phyloP scores from a whole-genome alignment of 768 basidiomycete species.

The Amanita pallidorosea region DNA sequence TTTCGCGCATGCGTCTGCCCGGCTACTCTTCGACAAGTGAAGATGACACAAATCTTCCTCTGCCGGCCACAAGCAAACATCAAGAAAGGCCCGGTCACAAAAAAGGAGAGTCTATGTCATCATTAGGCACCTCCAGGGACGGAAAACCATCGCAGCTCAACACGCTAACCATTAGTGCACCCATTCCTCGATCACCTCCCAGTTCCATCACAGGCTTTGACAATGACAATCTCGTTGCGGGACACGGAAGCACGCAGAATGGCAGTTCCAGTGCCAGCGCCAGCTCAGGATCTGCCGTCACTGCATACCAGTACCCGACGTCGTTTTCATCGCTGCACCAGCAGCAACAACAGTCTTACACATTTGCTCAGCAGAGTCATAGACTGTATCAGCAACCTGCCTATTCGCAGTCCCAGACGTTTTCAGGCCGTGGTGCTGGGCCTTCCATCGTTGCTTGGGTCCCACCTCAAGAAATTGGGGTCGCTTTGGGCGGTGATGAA shows the following conservation, averaged over 20 bases:
- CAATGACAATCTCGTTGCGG: background rate
- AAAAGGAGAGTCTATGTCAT: conserved; percentile 15
- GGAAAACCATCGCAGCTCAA: conserved; percentile 9
- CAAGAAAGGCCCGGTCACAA: background rate
- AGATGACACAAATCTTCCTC: background rate
- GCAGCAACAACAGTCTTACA: background rate
- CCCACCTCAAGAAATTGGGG: background rate
- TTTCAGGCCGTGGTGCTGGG: background rate
- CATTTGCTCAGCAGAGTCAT: background rate
- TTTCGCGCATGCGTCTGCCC: conserved; percentile 4
- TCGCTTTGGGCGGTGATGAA: background rate
- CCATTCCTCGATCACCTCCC: conserved; percentile 21
- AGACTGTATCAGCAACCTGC: background rate
- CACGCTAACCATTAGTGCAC: conserved; percentile 21
- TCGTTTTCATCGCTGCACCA: conserved; percentile 2
- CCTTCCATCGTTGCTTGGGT: background rate
- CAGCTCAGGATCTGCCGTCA: background rate
- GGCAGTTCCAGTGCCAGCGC: conserved; percentile 1
- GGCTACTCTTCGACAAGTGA: background rate
- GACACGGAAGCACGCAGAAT: background rate
- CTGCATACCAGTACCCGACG: conserved; percentile 1
- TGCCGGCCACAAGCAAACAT: conserved; percentile 2
- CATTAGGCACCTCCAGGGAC: conserved; percentile 11
- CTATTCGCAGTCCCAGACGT: background rate
- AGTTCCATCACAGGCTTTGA: conserved; percentile 24